Conservation (phyloP, 805 yeast species). For the Metschnikowia picachoensis region DNA sequence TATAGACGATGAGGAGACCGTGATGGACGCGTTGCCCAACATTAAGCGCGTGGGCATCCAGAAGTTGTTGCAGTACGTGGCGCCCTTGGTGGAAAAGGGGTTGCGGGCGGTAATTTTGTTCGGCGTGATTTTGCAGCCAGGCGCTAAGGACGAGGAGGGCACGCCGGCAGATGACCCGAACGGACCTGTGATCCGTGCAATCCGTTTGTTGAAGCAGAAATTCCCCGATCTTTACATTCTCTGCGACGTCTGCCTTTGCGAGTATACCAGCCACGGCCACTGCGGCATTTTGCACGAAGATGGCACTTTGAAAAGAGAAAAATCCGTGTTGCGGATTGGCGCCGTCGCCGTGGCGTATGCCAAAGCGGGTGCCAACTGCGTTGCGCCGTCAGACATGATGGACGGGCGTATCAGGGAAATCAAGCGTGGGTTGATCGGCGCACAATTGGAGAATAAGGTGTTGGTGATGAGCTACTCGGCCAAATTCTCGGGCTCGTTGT, state of each 20-base stretch:
- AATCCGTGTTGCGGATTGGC: slow-evolving; percentile 77
- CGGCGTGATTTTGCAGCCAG: slow-evolving; percentile 81
- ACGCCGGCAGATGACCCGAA: slow-evolving; percentile 93
- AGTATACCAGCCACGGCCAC: slow-evolving; percentile 96
- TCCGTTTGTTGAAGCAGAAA: slow-evolving; percentile 54
- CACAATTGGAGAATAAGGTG: slow-evolving; percentile 79
- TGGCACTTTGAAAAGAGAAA: slow-evolving; percentile 74
- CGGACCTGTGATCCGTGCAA: slow-evolving; percentile 87
- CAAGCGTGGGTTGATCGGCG: slow-evolving; percentile 76
- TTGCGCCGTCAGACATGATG: slow-evolving; percentile 97
- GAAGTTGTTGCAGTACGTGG: slow-evolving; percentile 69
- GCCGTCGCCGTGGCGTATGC: slow-evolving; percentile 96
- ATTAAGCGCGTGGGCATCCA: slow-evolving; percentile 85
- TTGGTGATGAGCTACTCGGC: slow-evolving; percentile 93
- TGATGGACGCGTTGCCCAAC: slow-evolving; percentile 77
- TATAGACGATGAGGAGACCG: slow-evolving; percentile 70
- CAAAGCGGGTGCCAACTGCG: slow-evolving; percentile 90
- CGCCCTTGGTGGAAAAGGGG: slow-evolving; percentile 71
- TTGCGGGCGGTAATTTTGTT: slow-evolving; percentile 81
- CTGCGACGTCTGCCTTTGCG: slow-evolving; percentile 96
- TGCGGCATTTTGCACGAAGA: slow-evolving; percentile 89
- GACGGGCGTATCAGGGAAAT: slow-evolving; percentile 92
- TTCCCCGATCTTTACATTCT: slow-evolving; percentile 85
- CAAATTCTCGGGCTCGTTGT: slow-evolving; percentile 83
- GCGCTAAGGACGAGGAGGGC: slow-evolving; percentile 75